Percentiles rank a stretch among this genome's conserved stretches.
phyloP scores from a whole-genome alignment of 208 protist genomes.

The Cochliopodium minus region DNA sequence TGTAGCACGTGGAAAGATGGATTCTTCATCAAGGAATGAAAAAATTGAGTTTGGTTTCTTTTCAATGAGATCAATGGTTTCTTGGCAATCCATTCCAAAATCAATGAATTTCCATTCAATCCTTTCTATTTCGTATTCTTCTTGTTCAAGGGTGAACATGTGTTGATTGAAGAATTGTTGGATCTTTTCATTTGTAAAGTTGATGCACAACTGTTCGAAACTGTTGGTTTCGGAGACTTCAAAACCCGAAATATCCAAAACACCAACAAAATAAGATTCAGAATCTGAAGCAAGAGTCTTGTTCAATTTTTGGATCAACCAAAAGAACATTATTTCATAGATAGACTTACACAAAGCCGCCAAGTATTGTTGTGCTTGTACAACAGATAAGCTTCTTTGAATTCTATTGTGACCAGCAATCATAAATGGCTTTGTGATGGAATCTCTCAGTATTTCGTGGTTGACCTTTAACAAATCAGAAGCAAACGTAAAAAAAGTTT shows the following conservation, averaged over 20 bases:
- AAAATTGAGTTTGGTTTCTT: conserved; percentile 25
- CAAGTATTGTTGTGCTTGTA: conserved; percentile 49
- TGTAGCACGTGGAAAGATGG: conserved; percentile 36
- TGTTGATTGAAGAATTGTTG: conserved; percentile 52
- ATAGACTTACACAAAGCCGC: conserved; percentile 65
- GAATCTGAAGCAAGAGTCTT: conserved; percentile 36
- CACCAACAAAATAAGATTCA: conserved; percentile 31
- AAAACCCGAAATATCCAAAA: conserved; percentile 46
- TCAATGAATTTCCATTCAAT: conserved; percentile 19
- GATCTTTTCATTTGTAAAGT: conserved; percentile 58
- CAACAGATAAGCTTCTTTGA: conserved; percentile 45
- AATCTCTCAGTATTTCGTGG: conserved; percentile 34
- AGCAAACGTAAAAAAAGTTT: conserved; percentile 25
- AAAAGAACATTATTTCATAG: conserved; percentile 63
- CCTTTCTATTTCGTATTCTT: conserved; percentile 29
- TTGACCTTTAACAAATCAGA: conserved; percentile 46
- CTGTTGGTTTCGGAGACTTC: conserved; percentile 38
- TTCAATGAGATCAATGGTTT: conserved; percentile 20
- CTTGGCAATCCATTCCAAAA: conserved; percentile 10
- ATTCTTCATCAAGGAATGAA: conserved; percentile 54
- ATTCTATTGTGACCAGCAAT: conserved; percentile 47
- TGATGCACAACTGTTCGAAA: conserved; percentile 63
- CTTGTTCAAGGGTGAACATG: conserved; percentile 45
- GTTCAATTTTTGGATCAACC: conserved; percentile 61
- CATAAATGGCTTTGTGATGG: conserved; percentile 39